Evolutionary conservation across 2,329 filamentous ascomycete genomes (phyloP), one percentile per base, ranked within the genome.

Genomic region (Alternaria solani): DNA sequence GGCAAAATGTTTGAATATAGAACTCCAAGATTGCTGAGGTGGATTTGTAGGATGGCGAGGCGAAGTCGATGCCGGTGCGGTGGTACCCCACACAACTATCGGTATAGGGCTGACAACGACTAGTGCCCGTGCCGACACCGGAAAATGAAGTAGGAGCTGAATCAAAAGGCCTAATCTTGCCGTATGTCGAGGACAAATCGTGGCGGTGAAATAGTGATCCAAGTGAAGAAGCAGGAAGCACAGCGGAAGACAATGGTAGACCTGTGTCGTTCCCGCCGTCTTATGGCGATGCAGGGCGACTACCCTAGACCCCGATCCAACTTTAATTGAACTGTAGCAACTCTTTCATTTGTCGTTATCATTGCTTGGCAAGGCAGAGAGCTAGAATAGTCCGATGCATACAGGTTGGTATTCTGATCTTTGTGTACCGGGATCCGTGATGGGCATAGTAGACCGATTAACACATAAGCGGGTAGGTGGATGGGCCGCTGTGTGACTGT

Each of bases 41-140:
- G 59, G 57, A 48, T 57, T 56, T 58, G 54, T 59, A 56, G 43
- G 42, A 51, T 56, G 36, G 56, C 54, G 65, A 67, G 65, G 69
- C 69, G 68, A 68, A 68, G 66, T 51, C 52, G 30, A 30, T 61
- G 38, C 62, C 58, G 44, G 32, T 39, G 32, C 51, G 51, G 41
- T 61, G 64, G 59, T 57, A 62, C 55, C 49, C 67, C 54, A 63
- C 44, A 65, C 44, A 26, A 51, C 55, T 59, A 63, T 65, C 51
- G 59, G 61, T 63, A 66, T 69, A 68, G 63, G 65, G 66, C 69
- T 73, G 69, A 73, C 51, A 16, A 48, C 59, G 42, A 62, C 47
- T 57, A 39, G 42, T 23, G 53, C 51, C 57, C 54, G 61, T 58
- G 59, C 53, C 16, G 39, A 47, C 34, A 55, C 51, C 38, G 48